Base-by-base conservation (phyloP, 495 filamentous ascomycete genomes). In the Coniosporium apollinis region DNA sequence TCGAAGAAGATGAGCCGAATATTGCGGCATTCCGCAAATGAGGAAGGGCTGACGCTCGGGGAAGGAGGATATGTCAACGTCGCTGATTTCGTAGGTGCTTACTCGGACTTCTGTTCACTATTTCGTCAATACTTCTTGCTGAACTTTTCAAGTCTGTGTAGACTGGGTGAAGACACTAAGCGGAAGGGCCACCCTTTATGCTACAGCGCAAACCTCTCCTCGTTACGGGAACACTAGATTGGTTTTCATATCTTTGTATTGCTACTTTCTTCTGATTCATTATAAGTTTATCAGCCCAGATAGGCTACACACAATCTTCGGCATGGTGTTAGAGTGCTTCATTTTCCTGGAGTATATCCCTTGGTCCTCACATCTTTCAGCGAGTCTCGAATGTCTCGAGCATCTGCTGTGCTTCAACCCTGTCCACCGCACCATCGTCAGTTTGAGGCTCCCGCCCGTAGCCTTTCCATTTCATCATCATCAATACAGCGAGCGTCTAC, bases 1-100 rank as follows among this genome's bases (percentile, higher is more conserved):
- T 93, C 83, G 5, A 91, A 84, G 51, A 77, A 82, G 18, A 53
- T 96, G 34, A 81, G 74, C 38, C 71, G 65, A 44, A 59, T 94
- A 0, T 65, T 97, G 13, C 67, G 89, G 16, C 89, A 97, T 55
- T 82, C 76, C 30, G 89, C 91, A 4, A 64, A 70, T 42, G 72
- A 70, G 36, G 83, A 83, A 46, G 80, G 82, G 0, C 53, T 97
- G 31, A 65, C 61, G 45, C 63, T 96, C 16, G 78, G 84, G 45
- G 58, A 52, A 3, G 76, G 82, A 42, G 89, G 91, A 4, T 97
- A 77, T 50, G 82, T 77, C 10, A 74, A 71, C 44, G 65, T 94
- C 13, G 69, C 69, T 36, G 72, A 77, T 43, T 72, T 93, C 47
- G 84, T 93, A 58, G 59, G 81, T 70, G 17, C 29, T 34, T 32